These are phyloP conservation scores for Rauvolfia tetraphylla DNA, from an alignment of 257 asterid species.

Conservation along the genomic window DNA sequence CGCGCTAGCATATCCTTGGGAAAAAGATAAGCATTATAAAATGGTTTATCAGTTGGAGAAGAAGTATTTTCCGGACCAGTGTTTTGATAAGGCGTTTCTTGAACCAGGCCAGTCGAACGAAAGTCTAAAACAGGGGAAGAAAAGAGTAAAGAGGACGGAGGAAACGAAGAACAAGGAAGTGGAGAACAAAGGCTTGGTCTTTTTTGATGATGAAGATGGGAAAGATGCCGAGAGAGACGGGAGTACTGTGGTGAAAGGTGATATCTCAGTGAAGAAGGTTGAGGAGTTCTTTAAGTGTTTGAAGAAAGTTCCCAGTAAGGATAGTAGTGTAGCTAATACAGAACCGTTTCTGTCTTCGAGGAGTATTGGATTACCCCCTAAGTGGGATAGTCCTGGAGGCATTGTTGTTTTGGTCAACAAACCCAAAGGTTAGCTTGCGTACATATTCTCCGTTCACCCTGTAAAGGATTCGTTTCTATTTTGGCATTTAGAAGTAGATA, in stretches of 20 bases:
- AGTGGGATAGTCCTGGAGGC: constrained; percentile 89
- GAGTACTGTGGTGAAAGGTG: constrained; percentile 36
- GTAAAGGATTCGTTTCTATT: neutral
- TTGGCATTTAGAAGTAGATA: neutral
- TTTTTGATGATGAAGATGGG: constrained; percentile 49
- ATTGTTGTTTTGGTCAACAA: constrained; percentile 85
- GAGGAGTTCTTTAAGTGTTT: constrained; percentile 93
- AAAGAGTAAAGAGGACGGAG: constrained; percentile 12
- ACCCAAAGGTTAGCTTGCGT: constrained; percentile 64
- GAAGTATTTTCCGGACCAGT: constrained; percentile 89
- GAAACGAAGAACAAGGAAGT: constrained; percentile 15
- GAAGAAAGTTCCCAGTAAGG: constrained; percentile 76
- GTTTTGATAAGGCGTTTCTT: constrained; percentile 92
- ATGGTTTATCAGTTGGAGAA: constrained; percentile 96
- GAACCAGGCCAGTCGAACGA: constrained; percentile 57
- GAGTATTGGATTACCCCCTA: constrained; percentile 81
- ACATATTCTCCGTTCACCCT: neutral
- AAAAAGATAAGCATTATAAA: constrained; percentile 87
- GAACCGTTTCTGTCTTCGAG: constrained; percentile 78
- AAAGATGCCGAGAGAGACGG: constrained; percentile 12
- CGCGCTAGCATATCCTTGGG: constrained; percentile 93
- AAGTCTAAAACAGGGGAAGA: constrained; percentile 29
- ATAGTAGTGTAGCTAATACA: constrained; percentile 23
- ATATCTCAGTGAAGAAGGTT: constrained; percentile 80
- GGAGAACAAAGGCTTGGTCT: constrained; percentile 53